Evolutionary conservation across 2,329 filamentous ascomycete species (phyloP), one percentile per base, ranked within the genome.

Genomic region (Cadophora malorum): DNA sequence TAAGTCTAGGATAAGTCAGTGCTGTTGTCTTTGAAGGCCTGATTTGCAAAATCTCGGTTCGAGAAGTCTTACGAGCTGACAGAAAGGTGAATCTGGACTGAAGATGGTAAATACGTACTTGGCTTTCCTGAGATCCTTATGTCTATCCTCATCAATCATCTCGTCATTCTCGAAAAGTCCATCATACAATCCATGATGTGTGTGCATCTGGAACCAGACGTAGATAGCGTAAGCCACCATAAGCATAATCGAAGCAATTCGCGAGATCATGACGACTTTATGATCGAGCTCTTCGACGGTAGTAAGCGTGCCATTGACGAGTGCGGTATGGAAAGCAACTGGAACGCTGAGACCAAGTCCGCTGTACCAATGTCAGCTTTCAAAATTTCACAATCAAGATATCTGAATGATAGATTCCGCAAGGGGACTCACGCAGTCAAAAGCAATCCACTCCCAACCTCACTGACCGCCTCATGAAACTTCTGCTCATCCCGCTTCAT

Each of bases 141-240:
- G 82, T 63, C 84, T 83, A 76, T 94, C 91, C 63, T 82, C 81
- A 73, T 94, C 90, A 50, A 85, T 84, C 69, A 85, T 80, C 77
- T 94, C 91, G 74, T 95, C 92, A 25, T 83, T 80, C 74, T 90
- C 87, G 70, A 94, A 89, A 63, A 94, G 85, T 65, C 89, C 88
- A 74, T 91, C 88, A 80, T 92, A 94, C 66, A 95, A 89, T 69
- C 88, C 85, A 76, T 95, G 90, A 78, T 96, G 91, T 1, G 90
- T 91, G 61, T 86, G 86, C 31, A 89, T 86, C 76, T 95, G 92
- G 81, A 93, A 96, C 73, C 84, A 88, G 60, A 93, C 78, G 70
- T 84, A 92, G 76, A 90, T 84, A 19, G 83, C 73, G 74, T 93
- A 96, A 25, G 91, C 86, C 12, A 91, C 78, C 2, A 95, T 82